Conservation (phyloP, 2,329 filamentous ascomycete genomes). For the Eutypella sp. region DNA sequence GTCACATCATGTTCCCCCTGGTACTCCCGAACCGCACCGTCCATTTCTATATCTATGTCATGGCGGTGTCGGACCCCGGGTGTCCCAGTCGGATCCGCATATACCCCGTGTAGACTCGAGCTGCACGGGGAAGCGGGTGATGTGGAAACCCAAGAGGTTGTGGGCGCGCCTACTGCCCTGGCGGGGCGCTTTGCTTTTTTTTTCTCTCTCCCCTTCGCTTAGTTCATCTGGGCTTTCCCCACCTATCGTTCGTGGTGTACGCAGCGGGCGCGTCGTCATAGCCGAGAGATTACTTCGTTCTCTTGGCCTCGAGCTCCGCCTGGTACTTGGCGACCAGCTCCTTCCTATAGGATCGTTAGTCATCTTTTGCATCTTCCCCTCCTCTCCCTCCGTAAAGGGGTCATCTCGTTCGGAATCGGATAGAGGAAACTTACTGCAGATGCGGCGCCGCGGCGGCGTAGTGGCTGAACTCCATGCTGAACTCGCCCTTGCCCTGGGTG, state of each 20-base stretch:
- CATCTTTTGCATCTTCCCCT: constrained; percentile 5
- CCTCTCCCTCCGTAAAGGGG: not conserved
- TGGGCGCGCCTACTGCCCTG: too few relatives aligned
- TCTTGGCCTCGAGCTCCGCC: constrained; percentile 53
- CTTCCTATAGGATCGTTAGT: constrained; percentile 39
- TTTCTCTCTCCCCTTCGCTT: not conserved
- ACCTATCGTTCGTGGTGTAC: not conserved
- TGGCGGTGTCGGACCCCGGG: too few relatives aligned
- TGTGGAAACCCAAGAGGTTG: too few relatives aligned
- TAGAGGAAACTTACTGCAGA: constrained; percentile 64
- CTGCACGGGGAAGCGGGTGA: not conserved
- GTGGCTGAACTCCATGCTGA: constrained; percentile 97
- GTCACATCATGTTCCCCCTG: too few relatives aligned
- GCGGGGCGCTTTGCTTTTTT: too few relatives aligned
- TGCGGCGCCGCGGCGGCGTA: constrained; percentile 84
- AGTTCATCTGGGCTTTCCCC: not conserved
- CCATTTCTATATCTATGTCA: not conserved
- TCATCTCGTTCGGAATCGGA: not conserved
- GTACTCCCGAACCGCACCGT: too few relatives aligned
- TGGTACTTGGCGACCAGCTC: constrained; percentile 55
- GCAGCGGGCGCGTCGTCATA: too few relatives aligned
- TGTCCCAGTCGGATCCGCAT: not conserved
- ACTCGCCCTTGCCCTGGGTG: constrained; percentile 97
- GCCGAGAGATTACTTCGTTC: constrained; percentile 40
- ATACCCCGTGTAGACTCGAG: not conserved